Conservation (phyloP, 108 stramenopile genomes). For the Pelagomonas calceolata region DNA sequence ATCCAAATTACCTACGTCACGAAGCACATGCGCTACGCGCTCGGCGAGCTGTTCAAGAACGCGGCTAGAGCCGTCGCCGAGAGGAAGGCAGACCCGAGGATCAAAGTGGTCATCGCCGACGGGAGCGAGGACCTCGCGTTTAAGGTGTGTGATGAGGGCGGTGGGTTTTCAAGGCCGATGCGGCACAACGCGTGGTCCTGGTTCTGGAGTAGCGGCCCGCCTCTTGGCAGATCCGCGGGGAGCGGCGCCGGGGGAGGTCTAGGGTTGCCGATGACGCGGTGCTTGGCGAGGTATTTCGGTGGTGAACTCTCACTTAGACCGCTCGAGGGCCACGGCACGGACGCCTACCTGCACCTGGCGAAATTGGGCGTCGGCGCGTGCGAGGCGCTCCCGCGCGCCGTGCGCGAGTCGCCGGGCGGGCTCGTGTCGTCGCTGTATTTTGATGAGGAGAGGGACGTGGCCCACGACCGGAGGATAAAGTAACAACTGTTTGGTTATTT, state of each 20-base stretch:
- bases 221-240: neutral
- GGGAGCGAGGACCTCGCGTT: slow-evolving; percentile 96
- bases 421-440: slow-evolving; percentile 35
- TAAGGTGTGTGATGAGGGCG: slow-evolving; percentile 89
- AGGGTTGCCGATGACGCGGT: slow-evolving; percentile 84
- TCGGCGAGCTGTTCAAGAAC: slow-evolving; percentile 93
- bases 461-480: too few relatives aligned
- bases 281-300: slow-evolving; percentile 94
- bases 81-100: slow-evolving; percentile 52
- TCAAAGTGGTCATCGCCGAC: slow-evolving; percentile 81
- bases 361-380: slow-evolving; percentile 58
- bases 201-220: neutral
- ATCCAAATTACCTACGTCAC: slow-evolving; percentile 70
- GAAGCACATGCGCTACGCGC: slow-evolving; percentile 86
- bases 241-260: slow-evolving; percentile 65
- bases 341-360: slow-evolving; percentile 88
- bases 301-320: slow-evolving; percentile 90
- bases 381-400: slow-evolving; percentile 66
- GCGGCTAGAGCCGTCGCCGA: slow-evolving; percentile 72
- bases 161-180: slow-evolving; percentile 84
- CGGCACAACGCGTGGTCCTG: neutral
- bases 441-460: too few relatives aligned
- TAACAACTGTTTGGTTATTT: too few relatives aligned
- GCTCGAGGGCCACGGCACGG: slow-evolving; percentile 98
- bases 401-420: slow-evolving; percentile 60